Base-by-base conservation (phyloP, 1,284 basidiomycete genomes). In the Puccinia coronata region DNA sequence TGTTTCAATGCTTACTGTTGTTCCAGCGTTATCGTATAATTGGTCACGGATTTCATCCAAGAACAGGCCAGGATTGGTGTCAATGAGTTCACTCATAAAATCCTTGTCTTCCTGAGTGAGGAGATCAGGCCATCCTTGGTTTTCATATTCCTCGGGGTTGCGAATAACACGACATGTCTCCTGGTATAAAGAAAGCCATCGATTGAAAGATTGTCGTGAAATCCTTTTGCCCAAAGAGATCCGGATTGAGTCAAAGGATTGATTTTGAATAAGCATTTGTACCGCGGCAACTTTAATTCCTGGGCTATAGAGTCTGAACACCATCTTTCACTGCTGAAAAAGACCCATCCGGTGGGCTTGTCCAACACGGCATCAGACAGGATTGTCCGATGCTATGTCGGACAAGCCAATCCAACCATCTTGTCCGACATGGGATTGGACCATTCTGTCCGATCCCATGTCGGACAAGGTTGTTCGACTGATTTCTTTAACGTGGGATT, bases 141-240 rank as follows among this genome's bases (percentile, higher is more conserved):
- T 49, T 51, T 63, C 12, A 28, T 76, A 63, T 1, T 76, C 57
- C 0, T 63, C 73, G 12, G 73, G 73, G 18, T 76, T 23, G 11
- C n/a, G 14, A 31, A 63, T 63, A 3, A 76, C 73, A 11, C 4
- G 43, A 43, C 43, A 43, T 43, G 43, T 43, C 16, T 43, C 43
- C 6, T 6, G 6, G 43, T 43, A 43, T 43, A 43, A 47, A 2
- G 20, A 0, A 20, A 28, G 6, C 73, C 53, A 75, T 25, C n/a
- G 53, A 28, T 63, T 34, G 55, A 75, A 63, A 1, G 39, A 70
- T 34, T 70, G 39, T 31, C 36, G 41, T 5, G 67, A 70, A n/a
- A 70, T 47, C 16, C 1, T 2, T 28, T 49, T 39, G 3, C 20
- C 43, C 11, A 70, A 16, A 18, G 47, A 0, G 8, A 2, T 28